phyloP scores from a whole-genome alignment of 495 filamentous ascomycete genomes.

The Aspergillus leporis region DNA sequence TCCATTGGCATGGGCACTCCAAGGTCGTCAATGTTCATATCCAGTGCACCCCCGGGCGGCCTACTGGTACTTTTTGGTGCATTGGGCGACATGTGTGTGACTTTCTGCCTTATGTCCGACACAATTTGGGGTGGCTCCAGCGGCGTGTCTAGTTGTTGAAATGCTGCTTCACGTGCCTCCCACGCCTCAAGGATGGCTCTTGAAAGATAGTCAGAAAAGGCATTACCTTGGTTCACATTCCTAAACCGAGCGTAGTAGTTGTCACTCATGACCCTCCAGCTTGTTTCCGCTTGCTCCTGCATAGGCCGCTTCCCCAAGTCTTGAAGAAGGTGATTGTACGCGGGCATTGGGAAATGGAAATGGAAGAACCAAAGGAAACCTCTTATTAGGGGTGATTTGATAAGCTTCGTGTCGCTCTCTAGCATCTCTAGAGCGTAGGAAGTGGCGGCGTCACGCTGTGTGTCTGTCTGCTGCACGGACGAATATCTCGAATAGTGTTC shows the following conservation, averaged over 20 bases:
- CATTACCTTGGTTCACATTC: constrained; percentile 18
- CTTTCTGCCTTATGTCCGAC: constrained; percentile 28
- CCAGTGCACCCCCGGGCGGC: neutral
- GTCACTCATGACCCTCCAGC: constrained; percentile 52
- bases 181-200: constrained; percentile 49
- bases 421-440: constrained; percentile 44
- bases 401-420: constrained; percentile 50
- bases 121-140: constrained; percentile 42
- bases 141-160: constrained; percentile 20
- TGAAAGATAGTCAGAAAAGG: constrained; percentile 44
- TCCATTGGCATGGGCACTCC: neutral
- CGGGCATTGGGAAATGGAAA: constrained; percentile 54
- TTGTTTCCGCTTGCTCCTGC: constrained; percentile 27
- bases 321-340: constrained; percentile 51
- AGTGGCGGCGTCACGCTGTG: constrained; percentile 38
- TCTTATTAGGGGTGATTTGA: constrained; percentile 45
- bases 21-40: neutral
- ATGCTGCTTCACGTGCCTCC: constrained; percentile 33
- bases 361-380: constrained; percentile 47
- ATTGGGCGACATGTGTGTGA: constrained; percentile 20
- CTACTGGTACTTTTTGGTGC: neutral
- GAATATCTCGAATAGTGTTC: constrained; percentile 43
- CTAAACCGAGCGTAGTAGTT: constrained; percentile 47
- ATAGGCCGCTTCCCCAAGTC: constrained; percentile 42
- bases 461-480: constrained; percentile 24